Evolutionary conservation across 192 early-diverging fungal genomes (phyloP).

Genomic region (Lobosporangium transversale): DNA sequence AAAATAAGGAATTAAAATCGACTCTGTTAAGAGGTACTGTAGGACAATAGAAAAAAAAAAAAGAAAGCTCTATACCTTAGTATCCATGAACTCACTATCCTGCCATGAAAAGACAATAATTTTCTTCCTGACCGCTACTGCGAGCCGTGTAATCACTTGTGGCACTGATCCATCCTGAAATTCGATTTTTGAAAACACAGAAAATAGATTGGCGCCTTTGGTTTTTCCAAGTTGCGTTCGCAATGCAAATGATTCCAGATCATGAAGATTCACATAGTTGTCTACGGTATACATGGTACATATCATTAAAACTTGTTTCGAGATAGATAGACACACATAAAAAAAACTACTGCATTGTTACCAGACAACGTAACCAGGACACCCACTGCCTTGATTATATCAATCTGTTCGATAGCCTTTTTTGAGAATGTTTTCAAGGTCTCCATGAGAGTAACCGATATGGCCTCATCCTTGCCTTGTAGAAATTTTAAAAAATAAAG

Average conservation of each 20-base stretch:
- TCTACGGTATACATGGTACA: constrained; percentile 56
- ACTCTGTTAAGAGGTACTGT: no score
- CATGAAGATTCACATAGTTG: constrained; percentile 75
- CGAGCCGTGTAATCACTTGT: constrained; percentile 75
- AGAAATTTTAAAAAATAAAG: no score
- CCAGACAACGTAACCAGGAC: constrained; percentile 76
- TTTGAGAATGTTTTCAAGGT: constrained; percentile 77
- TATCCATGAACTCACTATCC: constrained; percentile 76
- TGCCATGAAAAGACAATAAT: constrained; percentile 80
- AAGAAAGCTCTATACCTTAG: constrained; percentile 50
- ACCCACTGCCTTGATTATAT: constrained; percentile 78
- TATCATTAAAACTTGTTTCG: no score
- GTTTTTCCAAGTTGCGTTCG: constrained; percentile 75
- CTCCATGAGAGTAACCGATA: constrained; percentile 68
- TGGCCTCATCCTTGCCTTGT: constrained; percentile 61
- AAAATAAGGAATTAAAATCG: background rate
- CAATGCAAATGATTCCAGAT: constrained; percentile 75
- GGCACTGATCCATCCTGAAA: constrained; percentile 71
- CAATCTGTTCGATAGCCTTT: constrained; percentile 76
- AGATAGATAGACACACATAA: no score
- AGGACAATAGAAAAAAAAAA: no score
- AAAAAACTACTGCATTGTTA: no score
- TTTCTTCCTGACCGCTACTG: constrained; percentile 76
- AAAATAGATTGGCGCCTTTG: constrained; percentile 79
- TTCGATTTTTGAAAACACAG: constrained; percentile 77